Evolutionary conservation across 2,329 filamentous ascomycete genomes (phyloP).

Genomic region (Fusarium nurragi): DNA sequence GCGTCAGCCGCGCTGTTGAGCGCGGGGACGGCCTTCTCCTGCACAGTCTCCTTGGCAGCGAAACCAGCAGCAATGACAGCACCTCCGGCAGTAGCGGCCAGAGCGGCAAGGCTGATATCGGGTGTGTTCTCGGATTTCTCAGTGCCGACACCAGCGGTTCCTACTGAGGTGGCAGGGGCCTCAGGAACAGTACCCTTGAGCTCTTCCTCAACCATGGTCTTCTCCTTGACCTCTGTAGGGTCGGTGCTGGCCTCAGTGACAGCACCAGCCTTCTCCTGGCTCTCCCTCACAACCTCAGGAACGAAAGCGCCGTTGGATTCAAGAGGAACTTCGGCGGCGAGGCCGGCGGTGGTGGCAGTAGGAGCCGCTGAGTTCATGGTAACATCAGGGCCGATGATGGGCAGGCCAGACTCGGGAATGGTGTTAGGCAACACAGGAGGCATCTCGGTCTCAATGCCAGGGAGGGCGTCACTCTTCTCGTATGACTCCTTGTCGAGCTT

Average conservation of each 20-base stretch:
- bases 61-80: slow-evolving; percentile 46
- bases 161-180: slow-evolving; percentile 66
- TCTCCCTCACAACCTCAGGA: slow-evolving; percentile 71
- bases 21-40: slow-evolving; percentile 51
- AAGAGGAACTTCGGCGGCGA: slow-evolving; percentile 75
- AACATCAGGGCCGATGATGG: slow-evolving; percentile 62
- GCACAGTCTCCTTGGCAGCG: slow-evolving; percentile 49
- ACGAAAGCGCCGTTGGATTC: slow-evolving; percentile 57
- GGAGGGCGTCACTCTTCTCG: slow-evolving; percentile 76
- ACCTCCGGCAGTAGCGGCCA: slow-evolving; percentile 49
- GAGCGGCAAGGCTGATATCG: slow-evolving; percentile 54
- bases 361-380: slow-evolving; percentile 63
- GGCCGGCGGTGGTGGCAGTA: slow-evolving; percentile 71
- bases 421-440: slow-evolving; percentile 68
- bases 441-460: slow-evolving; percentile 60
- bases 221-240: slow-evolving; percentile 73
- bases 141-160: slow-evolving; percentile 61
- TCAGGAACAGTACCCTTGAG: slow-evolving; percentile 73
- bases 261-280: slow-evolving; percentile 71
- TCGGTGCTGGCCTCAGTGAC: slow-evolving; percentile 75
- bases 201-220: slow-evolving; percentile 76
- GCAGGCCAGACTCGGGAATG: slow-evolving; percentile 85
- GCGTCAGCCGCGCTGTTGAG: slow-evolving; percentile 50
- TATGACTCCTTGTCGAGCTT: slow-evolving; percentile 87
- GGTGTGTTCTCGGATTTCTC: slow-evolving; percentile 60